Evolutionary conservation across 2,329 filamentous ascomycete genomes (phyloP), one percentile per base, ranked within the genome.

Genomic region (Stagonosporopsis rhizophila): DNA sequence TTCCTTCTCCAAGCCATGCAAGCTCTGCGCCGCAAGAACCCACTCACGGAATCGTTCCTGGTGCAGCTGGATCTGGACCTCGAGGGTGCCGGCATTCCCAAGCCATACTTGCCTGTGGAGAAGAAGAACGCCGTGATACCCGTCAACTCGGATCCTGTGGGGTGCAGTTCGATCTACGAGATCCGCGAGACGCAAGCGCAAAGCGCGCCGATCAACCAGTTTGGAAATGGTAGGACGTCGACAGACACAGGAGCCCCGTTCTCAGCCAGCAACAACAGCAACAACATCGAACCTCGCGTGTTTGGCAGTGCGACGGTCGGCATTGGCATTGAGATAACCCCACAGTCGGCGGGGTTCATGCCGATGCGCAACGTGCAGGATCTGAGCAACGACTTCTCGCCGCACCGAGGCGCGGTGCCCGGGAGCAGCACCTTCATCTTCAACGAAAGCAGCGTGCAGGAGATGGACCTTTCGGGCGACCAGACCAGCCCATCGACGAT

Each of bases 31-130:
- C 85, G 85, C 56, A 90, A 90, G 67, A 97, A 96, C 64, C 93
- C 93, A 0, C 81, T 99, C 45, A 96, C 94, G 0, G 93, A 97
- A 71, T 97, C 94, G 0, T 98, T 98, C 78, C 80, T 98, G 32
- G 91, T 95, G 3, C 95, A 98, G 74, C 81, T 98, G 5, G 92
- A 98, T 64, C 89, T 97, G 15, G 95, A 99, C 69, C 83, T 98
- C 4, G 91, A 96, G 73, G 87, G 86, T 11, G 81, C 91, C 23
- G 86, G 87, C 12, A 76, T 87, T 4, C 59, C 82, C 83, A 64
- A 87, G 85, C 61, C 85, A 82, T 8, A 64, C 40, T 32, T 56
- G 22, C 62, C 65, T 32, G 56, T 64, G 5, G 59, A 60, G n/a
- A 41, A 44, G 17, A 53, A 56, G 35, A 61, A 52, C 27, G 41